Evolutionary conservation across 164 flowering plant species (phyloP), one percentile per base, ranked within the genome.

Genomic region (Sextonia rubra): DNA sequence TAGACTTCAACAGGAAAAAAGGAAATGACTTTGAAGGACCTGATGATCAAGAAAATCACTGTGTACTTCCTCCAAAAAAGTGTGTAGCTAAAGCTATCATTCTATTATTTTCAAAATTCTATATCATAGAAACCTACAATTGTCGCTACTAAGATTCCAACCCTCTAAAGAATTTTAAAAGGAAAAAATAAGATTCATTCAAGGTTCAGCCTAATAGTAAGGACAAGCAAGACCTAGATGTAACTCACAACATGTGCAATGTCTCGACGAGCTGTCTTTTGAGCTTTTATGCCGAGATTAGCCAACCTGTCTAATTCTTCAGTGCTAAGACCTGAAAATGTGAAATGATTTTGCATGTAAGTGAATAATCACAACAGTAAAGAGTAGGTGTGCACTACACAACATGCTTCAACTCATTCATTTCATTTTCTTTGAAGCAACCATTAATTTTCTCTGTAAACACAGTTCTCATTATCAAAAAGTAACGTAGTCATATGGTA

Each of bases 241-340:
- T 4, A 49, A 89, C 99, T 85, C 81, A 95, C 97, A 79, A 93
- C 83, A 82, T 89, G 79, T 62, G 95, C 91, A 76, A 95, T 95
- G 84, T 95, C 98, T 84, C 99, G 86, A 48, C 97, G 88, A 83
- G 99, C 93, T 75, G 97, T 90, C 88, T 95, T 95, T 70, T 81
- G 89, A 77, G 80, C 90, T 76, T 73, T 80, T 49, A 78, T 82
- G 70, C 99, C 98, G 67, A 91, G 81, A 17, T 24, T 80, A 52
- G 98, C 97, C 77, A 95, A 86, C 80, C 72, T 85, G 75, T 91
- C 91, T 72, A 95, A 77, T 74, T 95, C 89, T 78, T 88, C 87
- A 60, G 1, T 11, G 71, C 75, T 86, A 69, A 95, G 79, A 78
- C 98, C 99, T 94, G 69, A 26, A 65, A n/a, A 77, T 17, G 29